Evolutionary conservation across 78 protist genomes (phyloP), one percentile per base, ranked within the genome.

Genomic region (Dictyostelium firmibasis): DNA sequence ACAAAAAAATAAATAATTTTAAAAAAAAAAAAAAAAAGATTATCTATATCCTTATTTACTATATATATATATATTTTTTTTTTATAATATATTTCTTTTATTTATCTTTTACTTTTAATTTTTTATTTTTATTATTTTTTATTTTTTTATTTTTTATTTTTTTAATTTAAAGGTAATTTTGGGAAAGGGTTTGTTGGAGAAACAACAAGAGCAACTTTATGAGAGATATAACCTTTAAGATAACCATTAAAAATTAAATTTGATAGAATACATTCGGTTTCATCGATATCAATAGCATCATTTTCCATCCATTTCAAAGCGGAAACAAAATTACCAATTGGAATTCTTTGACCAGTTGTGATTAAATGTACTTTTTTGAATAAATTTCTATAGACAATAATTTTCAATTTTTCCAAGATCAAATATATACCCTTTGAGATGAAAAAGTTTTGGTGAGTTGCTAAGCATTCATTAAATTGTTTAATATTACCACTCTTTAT

Each of bases 181-280:
- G 94, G 94, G 87, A 89, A 92, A 29, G 96, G 87, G 35, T 92
- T 83, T 14, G 50, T 83, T 76, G 96, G 91, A 31, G 69, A 41
- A 0, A 93, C 95, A 3, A 93, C 76, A 4, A 91, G 60, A 76
- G 93, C 92, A 18, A 82, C 95, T 44, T 93, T 84, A 43, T 93
- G 96, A 9, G 95, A 92, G 14, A 93, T 84, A n/a, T 93, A 93
- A 35, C 96, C 96, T 62, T 91, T 93, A 13, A 93, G 64, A 44
- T 93, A 91, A 20, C 93, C 93, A 75, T 93, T 81, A 38, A 43
- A 93, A 35, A 93, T 93, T 25, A 93, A 44, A 62, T 91, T 93
- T 53, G 96, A 47, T 25, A 93, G 33, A 43, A 93, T 82, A 31
- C 96, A 93, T 62, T 93, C 96, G 25, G 93, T 86, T 44, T 93